Evolutionary conservation across 2,329 filamentous ascomycete species (phyloP).

Genomic region (Colletotrichum australisinense): DNA sequence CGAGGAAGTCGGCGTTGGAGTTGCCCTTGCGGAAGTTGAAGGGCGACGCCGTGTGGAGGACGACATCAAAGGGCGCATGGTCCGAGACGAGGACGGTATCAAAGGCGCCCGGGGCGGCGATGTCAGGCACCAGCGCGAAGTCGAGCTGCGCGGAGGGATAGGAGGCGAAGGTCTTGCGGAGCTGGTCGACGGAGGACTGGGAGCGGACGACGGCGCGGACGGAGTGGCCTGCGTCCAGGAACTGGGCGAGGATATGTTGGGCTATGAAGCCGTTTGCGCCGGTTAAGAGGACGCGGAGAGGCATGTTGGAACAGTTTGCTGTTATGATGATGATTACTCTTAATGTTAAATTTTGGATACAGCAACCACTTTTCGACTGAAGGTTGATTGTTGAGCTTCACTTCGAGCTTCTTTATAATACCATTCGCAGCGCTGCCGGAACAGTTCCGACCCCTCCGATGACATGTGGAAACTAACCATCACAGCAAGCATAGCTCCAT

Average conservation of each 20-base stretch:
- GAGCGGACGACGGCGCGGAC: conserved; percentile 53
- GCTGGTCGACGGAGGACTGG: background rate
- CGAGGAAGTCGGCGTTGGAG: conserved; percentile 59
- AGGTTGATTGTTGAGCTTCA: too few species aligned
- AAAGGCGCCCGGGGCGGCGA: conserved; percentile 47
- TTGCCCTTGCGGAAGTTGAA: conserved; percentile 75
- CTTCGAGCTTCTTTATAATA: too few species aligned
- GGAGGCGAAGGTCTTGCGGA: conserved; percentile 4
- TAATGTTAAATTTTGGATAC: too few species aligned
- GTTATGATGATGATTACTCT: too few species aligned
- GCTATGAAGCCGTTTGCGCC: conserved; percentile 57
- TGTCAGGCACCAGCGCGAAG: conserved; percentile 48
- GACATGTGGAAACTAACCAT: background rate
- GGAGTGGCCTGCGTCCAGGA: conserved; percentile 49
- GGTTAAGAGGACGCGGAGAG: conserved; percentile 43
- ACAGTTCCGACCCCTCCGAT: too few species aligned
- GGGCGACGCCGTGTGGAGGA: conserved; percentile 80
- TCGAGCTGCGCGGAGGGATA: conserved; percentile 34
- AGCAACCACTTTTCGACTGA: too few species aligned
- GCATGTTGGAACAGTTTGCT: background rate
- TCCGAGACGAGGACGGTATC: conserved; percentile 46
- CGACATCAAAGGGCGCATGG: conserved; percentile 72
- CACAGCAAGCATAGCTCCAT: background rate
- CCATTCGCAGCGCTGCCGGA: too few species aligned
- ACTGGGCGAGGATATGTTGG: conserved; percentile 49